Evolutionary conservation across 371 early-diverging fungal genomes (phyloP).

Genomic region (Synchytrium microbalum): DNA sequence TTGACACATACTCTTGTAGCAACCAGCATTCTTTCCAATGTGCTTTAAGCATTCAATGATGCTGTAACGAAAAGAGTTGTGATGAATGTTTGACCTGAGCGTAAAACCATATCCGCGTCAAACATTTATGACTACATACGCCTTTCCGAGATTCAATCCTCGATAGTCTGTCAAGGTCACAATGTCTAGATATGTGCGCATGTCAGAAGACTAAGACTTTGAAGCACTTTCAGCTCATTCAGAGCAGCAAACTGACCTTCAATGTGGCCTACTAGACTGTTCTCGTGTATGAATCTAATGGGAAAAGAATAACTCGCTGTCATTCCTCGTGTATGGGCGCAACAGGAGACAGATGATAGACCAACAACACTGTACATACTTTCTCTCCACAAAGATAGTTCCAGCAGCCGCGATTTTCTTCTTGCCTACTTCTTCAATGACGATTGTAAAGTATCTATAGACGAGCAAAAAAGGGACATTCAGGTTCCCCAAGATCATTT

Average conservation of each 20-base stretch:
- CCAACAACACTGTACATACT: constrained; percentile 86
- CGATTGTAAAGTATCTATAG: constrained; percentile 55
- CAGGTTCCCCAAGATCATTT: constrained; percentile 22
- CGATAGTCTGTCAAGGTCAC: constrained; percentile 89
- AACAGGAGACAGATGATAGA: constrained; percentile 48
- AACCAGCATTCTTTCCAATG: constrained; percentile 43
- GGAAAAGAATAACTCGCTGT: constrained; percentile 1
- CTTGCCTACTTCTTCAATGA: constrained; percentile 67
- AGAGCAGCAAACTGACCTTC: constrained; percentile 23
- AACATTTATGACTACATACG: constrained; percentile 14
- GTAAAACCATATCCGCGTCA: neutral
- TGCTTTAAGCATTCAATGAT: constrained; percentile 49
- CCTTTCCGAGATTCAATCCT: constrained; percentile 69
- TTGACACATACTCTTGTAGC: constrained; percentile 46
- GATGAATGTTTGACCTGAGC: too few species aligned
- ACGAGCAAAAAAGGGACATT: neutral
- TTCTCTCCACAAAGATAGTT: constrained; percentile 90
- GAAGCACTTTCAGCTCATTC: too few species aligned
- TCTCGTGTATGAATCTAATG: neutral
- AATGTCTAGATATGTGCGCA: constrained; percentile 81
- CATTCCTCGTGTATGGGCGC: too few species aligned
- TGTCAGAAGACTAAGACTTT: too few species aligned
- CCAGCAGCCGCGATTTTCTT: constrained; percentile 81
- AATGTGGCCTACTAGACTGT: constrained; percentile 44
- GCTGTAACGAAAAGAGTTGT: constrained; percentile 19